phyloP scores from a whole-genome alignment of 2,329 filamentous ascomycete species.

The Chrysosporium keratinophilum region DNA sequence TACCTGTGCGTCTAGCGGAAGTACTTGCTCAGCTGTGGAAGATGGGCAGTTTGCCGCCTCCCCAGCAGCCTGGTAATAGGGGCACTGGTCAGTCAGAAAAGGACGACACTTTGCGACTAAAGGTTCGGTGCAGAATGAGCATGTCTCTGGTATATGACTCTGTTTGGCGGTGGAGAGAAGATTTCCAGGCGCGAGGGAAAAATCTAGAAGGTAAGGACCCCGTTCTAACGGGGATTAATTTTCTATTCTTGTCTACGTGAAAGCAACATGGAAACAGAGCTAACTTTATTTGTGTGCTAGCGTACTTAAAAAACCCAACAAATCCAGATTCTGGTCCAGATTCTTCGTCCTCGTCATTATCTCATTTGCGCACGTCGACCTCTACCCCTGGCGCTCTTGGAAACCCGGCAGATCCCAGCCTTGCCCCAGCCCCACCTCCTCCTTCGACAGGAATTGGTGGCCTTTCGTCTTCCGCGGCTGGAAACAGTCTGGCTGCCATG shows the following conservation, averaged over 20 bases:
- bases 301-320: conserved; percentile 74
- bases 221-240: neutral
- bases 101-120: conserved; percentile 47
- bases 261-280: conserved; percentile 18
- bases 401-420: conserved; percentile 33
- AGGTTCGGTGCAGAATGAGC: conserved; percentile 56
- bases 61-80: conserved; percentile 1
- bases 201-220: conserved; percentile 59
- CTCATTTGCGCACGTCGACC: conserved; percentile 31
- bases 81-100: conserved; percentile 24
- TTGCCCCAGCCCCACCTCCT: conserved; percentile 31
- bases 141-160: conserved; percentile 58
- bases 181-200: conserved; percentile 57
- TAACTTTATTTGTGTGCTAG: conserved; percentile 27
- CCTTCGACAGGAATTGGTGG: conserved; percentile 25
- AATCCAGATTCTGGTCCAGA: conserved; percentile 70
- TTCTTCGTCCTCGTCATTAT: conserved; percentile 55
- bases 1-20: conserved; percentile 54
- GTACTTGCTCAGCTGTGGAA: conserved; percentile 58
- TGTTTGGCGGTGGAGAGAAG: conserved; percentile 57
- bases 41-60: conserved; percentile 30
- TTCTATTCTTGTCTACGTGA: no score
- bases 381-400: conserved; percentile 25
- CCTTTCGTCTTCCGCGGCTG: conserved; percentile 15
- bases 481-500: conserved; percentile 18